phyloP scores from a whole-genome alignment of 2,329 filamentous ascomycete species.

The Fusarium brevicatenulatum region DNA sequence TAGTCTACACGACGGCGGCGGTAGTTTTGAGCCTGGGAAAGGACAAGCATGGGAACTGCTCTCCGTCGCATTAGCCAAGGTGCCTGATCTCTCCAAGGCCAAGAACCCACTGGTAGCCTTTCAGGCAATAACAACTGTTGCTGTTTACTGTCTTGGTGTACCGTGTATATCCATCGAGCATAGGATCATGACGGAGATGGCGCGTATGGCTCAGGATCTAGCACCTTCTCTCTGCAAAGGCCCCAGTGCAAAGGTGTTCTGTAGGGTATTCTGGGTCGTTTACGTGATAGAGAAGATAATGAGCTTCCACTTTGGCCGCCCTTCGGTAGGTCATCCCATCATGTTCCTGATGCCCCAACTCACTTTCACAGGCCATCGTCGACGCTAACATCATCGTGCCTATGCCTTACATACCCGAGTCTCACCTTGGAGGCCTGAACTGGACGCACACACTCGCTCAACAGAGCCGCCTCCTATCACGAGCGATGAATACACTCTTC shows the following conservation, averaged over 20 bases:
- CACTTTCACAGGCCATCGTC: conserved; percentile 7
- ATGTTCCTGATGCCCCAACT: background rate
- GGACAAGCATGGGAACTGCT: conserved; percentile 36
- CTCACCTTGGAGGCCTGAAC: conserved; percentile 28
- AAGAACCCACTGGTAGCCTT: conserved; percentile 22
- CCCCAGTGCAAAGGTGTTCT: conserved; percentile 3
- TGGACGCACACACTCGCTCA: conserved; percentile 26
- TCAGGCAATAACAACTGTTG: conserved; percentile 31
- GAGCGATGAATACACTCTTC: conserved; percentile 25
- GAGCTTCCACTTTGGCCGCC: conserved; percentile 38
- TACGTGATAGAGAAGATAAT: conserved; percentile 37
- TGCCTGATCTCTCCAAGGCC: conserved; percentile 12
- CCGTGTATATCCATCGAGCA: conserved; percentile 33
- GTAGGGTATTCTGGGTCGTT: conserved; percentile 32
- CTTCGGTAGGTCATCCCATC: conserved; percentile 10
- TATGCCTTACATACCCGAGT: conserved; percentile 32
- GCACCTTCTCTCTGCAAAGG: conserved; percentile 16
- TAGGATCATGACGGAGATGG: conserved; percentile 32
- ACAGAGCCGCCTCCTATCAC: conserved; percentile 23
- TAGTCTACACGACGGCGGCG: conserved; percentile 27
- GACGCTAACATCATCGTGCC: conserved; percentile 29
- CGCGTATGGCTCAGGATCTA: conserved; percentile 29
- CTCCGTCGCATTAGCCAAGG: conserved; percentile 20
- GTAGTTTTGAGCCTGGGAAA: conserved; percentile 37
- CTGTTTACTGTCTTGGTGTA: conserved; percentile 19